These are phyloP conservation scores for Talaromyces piceae DNA, from an alignment of 2,329 filamentous ascomycete species.

Conservation along the genomic window DNA sequence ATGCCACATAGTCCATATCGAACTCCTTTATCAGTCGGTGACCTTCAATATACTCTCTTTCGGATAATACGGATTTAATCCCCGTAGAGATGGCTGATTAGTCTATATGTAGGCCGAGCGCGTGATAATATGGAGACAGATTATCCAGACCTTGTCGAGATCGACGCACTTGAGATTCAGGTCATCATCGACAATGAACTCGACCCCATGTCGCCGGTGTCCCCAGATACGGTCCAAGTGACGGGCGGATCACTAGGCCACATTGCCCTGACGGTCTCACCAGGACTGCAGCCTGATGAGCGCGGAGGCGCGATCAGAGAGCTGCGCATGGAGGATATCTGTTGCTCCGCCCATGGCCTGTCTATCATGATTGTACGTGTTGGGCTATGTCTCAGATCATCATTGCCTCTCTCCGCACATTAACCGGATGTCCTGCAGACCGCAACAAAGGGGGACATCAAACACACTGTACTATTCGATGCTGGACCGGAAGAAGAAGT, in stretches of 20 bases:
- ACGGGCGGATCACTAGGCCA: constrained; percentile 35
- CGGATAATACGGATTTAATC: background rate
- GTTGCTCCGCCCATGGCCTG: constrained; percentile 49
- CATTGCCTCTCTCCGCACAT: background rate
- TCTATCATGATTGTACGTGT: constrained; percentile 44
- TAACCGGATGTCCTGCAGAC: constrained; percentile 30
- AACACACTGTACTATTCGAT: constrained; percentile 47
- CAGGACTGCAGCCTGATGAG: constrained; percentile 19
- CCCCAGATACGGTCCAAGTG: constrained; percentile 38
- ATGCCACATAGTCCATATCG: too few species aligned
- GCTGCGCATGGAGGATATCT: constrained; percentile 44
- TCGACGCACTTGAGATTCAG: constrained; percentile 43
- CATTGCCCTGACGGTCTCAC: constrained; percentile 31
- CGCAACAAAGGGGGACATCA: constrained; percentile 37
- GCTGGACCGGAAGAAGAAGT: constrained; percentile 46
- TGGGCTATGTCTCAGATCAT: background rate
- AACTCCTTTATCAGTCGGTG: too few species aligned
- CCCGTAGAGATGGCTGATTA: too few species aligned
- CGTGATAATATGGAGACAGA: background rate
- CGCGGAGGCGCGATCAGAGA: constrained; percentile 40
- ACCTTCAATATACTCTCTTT: too few species aligned
- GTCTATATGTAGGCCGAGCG: background rate
- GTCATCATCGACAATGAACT: constrained; percentile 51
- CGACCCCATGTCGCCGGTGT: constrained; percentile 44
- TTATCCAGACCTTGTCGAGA: constrained; percentile 23